Percentiles rank a stretch among this genome's conserved stretches.
Conservation (phyloP, 164 flowering plant genomes). For the Berberis thunbergii region DNA sequence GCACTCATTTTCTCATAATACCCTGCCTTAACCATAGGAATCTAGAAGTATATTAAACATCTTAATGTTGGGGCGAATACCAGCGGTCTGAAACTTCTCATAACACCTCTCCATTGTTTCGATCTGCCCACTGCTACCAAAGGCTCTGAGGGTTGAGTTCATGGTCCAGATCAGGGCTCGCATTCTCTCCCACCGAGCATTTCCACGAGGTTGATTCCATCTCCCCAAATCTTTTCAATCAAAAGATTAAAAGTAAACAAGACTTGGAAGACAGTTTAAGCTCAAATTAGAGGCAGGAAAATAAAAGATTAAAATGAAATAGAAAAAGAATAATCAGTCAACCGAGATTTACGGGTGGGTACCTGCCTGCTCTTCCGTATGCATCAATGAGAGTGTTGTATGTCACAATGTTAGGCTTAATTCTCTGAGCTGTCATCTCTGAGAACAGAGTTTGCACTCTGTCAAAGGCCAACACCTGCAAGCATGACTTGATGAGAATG, state of each 20-base stretch:
- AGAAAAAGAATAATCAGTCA: too few species aligned
- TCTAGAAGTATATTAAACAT: slow-evolving; percentile 91
- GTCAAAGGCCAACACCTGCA: slow-evolving; percentile 57
- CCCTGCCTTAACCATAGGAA: slow-evolving; percentile 73
- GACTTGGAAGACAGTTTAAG: neutral
- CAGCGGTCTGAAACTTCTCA: slow-evolving; percentile 83
- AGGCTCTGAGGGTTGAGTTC: neutral
- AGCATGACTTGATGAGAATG: slow-evolving; percentile 82
- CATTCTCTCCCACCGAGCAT: slow-evolving; percentile 59
- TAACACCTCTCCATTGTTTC: slow-evolving; percentile 33
- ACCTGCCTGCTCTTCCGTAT: neutral
- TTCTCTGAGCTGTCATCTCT: slow-evolving; percentile 41
- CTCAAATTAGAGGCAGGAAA: neutral
- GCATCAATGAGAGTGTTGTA: neutral
- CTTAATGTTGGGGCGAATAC: slow-evolving; percentile 72
- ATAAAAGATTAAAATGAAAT: neutral
- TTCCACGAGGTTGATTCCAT: slow-evolving; percentile 75
- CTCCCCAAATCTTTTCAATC: slow-evolving; percentile 50
- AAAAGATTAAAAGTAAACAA: neutral
- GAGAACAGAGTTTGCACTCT: slow-evolving; percentile 49
- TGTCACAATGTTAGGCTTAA: neutral
- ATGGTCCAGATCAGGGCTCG: slow-evolving; percentile 85
- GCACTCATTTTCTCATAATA: slow-evolving; percentile 80
- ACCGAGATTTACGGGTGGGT: neutral
- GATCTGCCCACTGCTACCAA: neutral